A percentile compares a stretch with the other conserved stretches of the same genome.
These are phyloP conservation scores for Verticillium dahliae DNA, from an alignment of 2,329 filamentous ascomycete species.

Conservation along the genomic window DNA sequence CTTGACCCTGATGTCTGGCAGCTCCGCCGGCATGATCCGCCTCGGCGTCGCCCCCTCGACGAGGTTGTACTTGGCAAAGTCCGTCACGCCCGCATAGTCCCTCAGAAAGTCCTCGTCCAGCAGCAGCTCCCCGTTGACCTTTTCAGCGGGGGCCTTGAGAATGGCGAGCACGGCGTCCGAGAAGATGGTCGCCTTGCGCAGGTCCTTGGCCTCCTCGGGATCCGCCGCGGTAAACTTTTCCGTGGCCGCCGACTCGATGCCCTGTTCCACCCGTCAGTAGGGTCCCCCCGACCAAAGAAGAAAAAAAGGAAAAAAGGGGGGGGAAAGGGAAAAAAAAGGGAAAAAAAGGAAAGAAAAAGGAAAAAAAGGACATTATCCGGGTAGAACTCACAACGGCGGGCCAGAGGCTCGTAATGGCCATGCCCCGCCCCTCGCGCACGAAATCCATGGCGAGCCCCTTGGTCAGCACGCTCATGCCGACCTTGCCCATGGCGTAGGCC, in stretches of 20 bases:
- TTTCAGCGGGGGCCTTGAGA: conserved; percentile 48
- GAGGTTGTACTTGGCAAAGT: conserved; percentile 70
- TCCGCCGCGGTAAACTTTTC: conserved; percentile 39
- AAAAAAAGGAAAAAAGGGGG: too few relatives aligned
- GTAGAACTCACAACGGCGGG: conserved; percentile 59
- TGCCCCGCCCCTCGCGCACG: conserved; percentile 54
- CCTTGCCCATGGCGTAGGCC: conserved; percentile 72
- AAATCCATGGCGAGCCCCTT: conserved; percentile 82
- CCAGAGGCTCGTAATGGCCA: conserved; percentile 81
- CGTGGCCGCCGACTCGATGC: conserved; percentile 72
- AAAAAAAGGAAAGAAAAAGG: too few relatives aligned
- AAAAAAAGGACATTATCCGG: too few relatives aligned
- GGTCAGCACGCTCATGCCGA: conserved; percentile 75
- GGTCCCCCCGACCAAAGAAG: too few relatives aligned
- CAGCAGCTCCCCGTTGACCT: conserved; percentile 65
- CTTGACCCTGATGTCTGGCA: conserved; percentile 65
- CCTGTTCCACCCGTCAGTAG: conserved; percentile 16
- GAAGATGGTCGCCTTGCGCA: conserved; percentile 68
- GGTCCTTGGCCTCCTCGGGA: conserved; percentile 43
- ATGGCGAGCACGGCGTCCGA: conserved; percentile 74
- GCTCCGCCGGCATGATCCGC: conserved; percentile 67
- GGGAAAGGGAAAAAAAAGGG: too few relatives aligned
- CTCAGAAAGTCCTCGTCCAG: conserved; percentile 78
- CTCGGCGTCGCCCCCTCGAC: conserved; percentile 57
- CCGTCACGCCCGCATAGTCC: conserved; percentile 52